phyloP scores from a whole-genome alignment of 768 basidiomycete species.

The Collybiopsis luxurians region DNA sequence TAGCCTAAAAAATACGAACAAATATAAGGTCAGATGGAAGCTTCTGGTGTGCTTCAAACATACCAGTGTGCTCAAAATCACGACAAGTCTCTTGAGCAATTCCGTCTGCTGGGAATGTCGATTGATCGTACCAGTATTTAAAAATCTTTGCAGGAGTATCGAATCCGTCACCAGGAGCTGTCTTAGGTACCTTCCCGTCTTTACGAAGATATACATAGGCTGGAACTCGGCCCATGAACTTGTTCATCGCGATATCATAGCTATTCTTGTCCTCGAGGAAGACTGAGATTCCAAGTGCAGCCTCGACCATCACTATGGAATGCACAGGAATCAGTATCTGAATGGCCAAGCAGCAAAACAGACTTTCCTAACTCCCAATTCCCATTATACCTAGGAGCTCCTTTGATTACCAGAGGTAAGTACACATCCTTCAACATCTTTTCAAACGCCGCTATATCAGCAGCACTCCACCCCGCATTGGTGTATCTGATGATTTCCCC shows the following conservation, averaged over 20 bases:
- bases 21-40: not conserved
- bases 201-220: slow-evolving; percentile 1
- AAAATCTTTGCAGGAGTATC: not conserved
- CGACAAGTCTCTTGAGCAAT: slow-evolving; percentile 10
- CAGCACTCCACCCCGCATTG: slow-evolving; percentile 1
- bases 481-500: slow-evolving; percentile 8
- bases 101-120: slow-evolving; percentile 4
- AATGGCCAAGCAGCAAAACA: not conserved
- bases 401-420: slow-evolving; percentile 5
- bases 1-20: not conserved
- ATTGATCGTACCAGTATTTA: slow-evolving; percentile 4
- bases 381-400: slow-evolving; percentile 1
- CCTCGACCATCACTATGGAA: slow-evolving; percentile 9
- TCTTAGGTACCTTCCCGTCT: slow-evolving; percentile 5
- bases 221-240: slow-evolving; percentile 8
- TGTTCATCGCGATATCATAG: slow-evolving; percentile 11
- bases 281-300: slow-evolving; percentile 5
- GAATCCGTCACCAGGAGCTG: slow-evolving; percentile 5
- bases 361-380: slow-evolving; percentile 8
- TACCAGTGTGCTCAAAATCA: slow-evolving; percentile 8
- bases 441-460: slow-evolving; percentile 5
- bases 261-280: slow-evolving; percentile 9
- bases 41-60: not conserved
- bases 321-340: not conserved
- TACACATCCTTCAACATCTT: slow-evolving; percentile 9